phyloP scores from a whole-genome alignment of 495 filamentous ascomycete species.

The Neurospora sp. region DNA sequence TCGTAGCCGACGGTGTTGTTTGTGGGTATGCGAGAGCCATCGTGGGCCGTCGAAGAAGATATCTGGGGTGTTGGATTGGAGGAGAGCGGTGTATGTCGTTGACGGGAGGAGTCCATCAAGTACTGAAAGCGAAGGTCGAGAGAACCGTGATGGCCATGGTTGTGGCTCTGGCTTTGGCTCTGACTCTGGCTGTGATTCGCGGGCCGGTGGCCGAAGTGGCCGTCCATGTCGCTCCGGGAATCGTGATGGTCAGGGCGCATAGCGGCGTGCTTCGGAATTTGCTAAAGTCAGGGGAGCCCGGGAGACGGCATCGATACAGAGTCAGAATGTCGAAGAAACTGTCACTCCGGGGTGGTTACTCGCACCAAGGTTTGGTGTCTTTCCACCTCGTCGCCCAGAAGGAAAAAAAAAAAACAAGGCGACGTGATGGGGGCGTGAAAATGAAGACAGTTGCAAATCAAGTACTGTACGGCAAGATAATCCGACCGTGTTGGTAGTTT shows the following conservation, averaged over 20 bases:
- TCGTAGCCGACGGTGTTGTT: conserved; percentile 5
- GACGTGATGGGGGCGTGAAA: not conserved
- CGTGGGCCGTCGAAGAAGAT: conserved; percentile 14
- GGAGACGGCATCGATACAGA: not conserved
- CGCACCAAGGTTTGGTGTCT: not conserved
- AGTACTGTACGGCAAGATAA: not conserved
- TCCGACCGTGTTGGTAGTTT: not conserved
- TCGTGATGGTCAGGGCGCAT: not conserved
- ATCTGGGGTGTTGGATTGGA: not conserved
- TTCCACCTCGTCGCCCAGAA: not conserved
- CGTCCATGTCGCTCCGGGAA: not conserved
- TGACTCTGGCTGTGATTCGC: not conserved
- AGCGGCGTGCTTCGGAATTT: not conserved
- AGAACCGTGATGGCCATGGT: not conserved
- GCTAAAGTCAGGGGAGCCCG: not conserved
- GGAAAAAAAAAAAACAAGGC: not conserved
- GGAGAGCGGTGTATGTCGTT: not conserved
- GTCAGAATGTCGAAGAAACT: not conserved
- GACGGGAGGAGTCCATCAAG: not conserved
- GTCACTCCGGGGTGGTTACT: not conserved
- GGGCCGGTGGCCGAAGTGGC: not conserved
- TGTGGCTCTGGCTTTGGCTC: not conserved
- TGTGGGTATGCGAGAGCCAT: conserved; percentile 3
- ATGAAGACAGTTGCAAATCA: not conserved
- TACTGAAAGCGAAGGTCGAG: not conserved